Conservation (phyloP, 2,329 filamentous ascomycete genomes). For the Diaporthe citriasiana region DNA sequence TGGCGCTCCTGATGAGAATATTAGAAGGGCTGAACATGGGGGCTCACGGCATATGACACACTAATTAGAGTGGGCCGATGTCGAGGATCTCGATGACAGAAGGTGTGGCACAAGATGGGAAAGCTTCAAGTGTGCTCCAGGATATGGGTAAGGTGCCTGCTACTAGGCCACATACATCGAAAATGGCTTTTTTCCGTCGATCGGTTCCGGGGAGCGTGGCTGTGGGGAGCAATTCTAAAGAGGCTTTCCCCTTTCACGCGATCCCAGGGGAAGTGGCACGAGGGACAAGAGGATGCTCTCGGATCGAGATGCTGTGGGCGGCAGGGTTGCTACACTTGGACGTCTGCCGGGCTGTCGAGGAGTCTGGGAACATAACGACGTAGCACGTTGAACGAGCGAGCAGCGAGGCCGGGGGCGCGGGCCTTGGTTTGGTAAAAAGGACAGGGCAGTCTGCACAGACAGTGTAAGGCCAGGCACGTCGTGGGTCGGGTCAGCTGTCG, state of each 20-base stretch:
- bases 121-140: conserved; percentile 38
- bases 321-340: conserved; percentile 17
- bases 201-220: conserved; percentile 15
- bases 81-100: conserved; percentile 41
- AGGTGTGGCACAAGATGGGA: conserved; percentile 39
- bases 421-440: conserved; percentile 29
- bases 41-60: conserved; percentile 36
- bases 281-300: conserved; percentile 14
- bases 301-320: conserved; percentile 17
- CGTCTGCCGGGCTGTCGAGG: conserved; percentile 10
- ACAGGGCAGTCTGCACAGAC: conserved; percentile 34
- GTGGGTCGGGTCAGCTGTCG: conserved; percentile 37
- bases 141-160: conserved; percentile 31
- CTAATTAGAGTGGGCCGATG: conserved; percentile 38
- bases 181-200: conserved; percentile 35
- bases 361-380: conserved; percentile 32
- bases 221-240: not conserved
- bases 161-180: conserved; percentile 33
- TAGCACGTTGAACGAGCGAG: conserved; percentile 23
- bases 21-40: conserved; percentile 33
- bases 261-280: not conserved
- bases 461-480: conserved; percentile 30
- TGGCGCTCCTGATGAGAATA: conserved; percentile 29
- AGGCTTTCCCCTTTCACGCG: not conserved
- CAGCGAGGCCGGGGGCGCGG: conserved; percentile 20